Evolutionary conservation across 2,329 filamentous ascomycete species (phyloP).

Genomic region (Neoarthrinium moseri): DNA sequence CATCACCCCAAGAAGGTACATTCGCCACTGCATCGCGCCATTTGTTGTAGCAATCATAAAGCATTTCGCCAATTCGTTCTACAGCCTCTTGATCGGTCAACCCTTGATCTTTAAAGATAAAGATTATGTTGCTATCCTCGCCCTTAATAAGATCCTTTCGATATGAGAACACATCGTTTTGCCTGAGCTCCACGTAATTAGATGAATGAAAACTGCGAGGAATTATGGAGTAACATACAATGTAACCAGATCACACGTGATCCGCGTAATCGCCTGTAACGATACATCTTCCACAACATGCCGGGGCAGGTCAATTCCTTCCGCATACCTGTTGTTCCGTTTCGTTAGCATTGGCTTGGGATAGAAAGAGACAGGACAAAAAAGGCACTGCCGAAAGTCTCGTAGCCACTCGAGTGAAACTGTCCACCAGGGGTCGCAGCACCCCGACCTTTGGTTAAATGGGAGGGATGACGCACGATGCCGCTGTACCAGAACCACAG

Average conservation of each 20-base stretch:
- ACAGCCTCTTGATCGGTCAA: constrained; percentile 16
- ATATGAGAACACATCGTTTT: constrained; percentile 3
- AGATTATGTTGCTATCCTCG: constrained; percentile 10
- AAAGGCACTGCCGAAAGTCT: too few species aligned
- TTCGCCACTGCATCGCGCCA: constrained; percentile 11
- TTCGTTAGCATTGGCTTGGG: too few species aligned
- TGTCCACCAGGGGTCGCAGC: too few species aligned
- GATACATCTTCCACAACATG: constrained; percentile 3
- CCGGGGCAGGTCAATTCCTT: constrained; percentile 12
- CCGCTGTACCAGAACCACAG: too few species aligned
- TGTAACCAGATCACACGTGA: neutral
- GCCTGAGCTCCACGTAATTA: neutral
- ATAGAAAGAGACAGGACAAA: too few species aligned
- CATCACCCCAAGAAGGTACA: constrained; percentile 17
- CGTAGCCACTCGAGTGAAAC: too few species aligned
- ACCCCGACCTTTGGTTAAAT: too few species aligned
- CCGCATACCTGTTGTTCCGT: constrained; percentile 6
- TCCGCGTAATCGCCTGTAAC: neutral
- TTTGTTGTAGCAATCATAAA: constrained; percentile 14
- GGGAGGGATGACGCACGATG: too few species aligned
- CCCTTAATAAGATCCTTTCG: constrained; percentile 2
- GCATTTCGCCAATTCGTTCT: constrained; percentile 14
- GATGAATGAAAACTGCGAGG: constrained; percentile 8
- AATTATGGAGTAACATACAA: neutral
- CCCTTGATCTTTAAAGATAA: constrained; percentile 13